phyloP scores from a whole-genome alignment of 2,329 filamentous ascomycete species.

The Seiridium unicorne region DNA sequence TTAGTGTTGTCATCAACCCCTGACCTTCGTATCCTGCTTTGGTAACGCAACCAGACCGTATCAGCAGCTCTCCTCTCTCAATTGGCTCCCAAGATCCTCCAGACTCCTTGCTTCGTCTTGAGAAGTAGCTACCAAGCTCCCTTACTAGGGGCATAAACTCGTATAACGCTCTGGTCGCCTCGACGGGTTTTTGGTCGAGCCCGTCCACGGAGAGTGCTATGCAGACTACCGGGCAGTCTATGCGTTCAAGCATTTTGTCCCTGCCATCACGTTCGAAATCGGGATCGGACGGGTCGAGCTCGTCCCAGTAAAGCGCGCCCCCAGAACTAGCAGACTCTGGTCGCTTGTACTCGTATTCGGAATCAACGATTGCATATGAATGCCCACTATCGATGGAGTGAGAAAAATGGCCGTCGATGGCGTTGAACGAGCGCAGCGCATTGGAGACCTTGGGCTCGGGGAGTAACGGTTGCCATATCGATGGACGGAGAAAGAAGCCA shows the following conservation, averaged over 20 bases:
- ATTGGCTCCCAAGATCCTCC: slow-evolving; percentile 16
- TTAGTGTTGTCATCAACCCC: slow-evolving; percentile 19
- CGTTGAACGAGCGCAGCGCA: neutral
- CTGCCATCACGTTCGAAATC: slow-evolving; percentile 11
- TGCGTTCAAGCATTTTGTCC: slow-evolving; percentile 16
- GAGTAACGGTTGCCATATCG: slow-evolving; percentile 6
- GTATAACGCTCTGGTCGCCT: slow-evolving; percentile 7
- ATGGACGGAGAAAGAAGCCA: slow-evolving; percentile 7
- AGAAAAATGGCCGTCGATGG: neutral
- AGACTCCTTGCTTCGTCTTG: slow-evolving; percentile 11
- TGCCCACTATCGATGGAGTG: slow-evolving; percentile 1
- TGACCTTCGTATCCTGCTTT: slow-evolving; percentile 15
- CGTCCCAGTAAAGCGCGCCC: slow-evolving; percentile 19
- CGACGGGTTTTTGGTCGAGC: slow-evolving; percentile 14
- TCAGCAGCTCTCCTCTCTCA: slow-evolving; percentile 15
- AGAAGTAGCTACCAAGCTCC: slow-evolving; percentile 9
- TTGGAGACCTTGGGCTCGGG: neutral
- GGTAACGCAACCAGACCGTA: slow-evolving; percentile 17
- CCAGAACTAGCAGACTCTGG: slow-evolving; percentile 1
- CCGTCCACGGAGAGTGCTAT: slow-evolving; percentile 18
- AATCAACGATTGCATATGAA: neutral
- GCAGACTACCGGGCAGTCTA: slow-evolving; percentile 21
- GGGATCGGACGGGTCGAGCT: slow-evolving; percentile 19
- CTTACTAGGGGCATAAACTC: slow-evolving; percentile 11
- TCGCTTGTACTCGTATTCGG: neutral